phyloP scores from a whole-genome alignment of 2,329 filamentous ascomycete genomes.

The Aspergillus fumigatiaffinis region DNA sequence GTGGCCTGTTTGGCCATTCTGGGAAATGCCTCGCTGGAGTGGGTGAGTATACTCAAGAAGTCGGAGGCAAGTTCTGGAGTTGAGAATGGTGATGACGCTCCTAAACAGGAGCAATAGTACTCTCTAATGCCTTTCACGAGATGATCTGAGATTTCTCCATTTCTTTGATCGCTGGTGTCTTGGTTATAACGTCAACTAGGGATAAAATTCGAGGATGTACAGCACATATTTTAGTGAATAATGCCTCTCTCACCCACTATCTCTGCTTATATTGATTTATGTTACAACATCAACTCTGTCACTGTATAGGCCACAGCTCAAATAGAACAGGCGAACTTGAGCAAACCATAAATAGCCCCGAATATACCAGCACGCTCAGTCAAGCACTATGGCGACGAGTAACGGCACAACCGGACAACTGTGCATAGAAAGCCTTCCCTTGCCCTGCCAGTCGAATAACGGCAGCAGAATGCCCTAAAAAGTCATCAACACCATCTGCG shows the following conservation, averaged over 20 bases:
- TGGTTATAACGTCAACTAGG: neutral
- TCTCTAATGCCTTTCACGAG: neutral
- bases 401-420: too few species aligned
- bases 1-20: neutral
- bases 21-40: slow-evolving; percentile 2
- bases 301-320: too few species aligned
- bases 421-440: too few species aligned
- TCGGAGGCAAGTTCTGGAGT: neutral
- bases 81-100: too few species aligned
- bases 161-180: neutral
- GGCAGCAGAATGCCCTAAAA: too few species aligned
- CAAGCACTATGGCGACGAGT: too few species aligned
- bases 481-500: too few species aligned
- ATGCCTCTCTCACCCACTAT: neutral
- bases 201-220: neutral
- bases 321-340: too few species aligned
- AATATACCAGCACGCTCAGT: too few species aligned
- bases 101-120: neutral
- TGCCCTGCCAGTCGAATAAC: too few species aligned
- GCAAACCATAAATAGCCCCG: too few species aligned
- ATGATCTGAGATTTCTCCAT: neutral
- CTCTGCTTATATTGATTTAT: neutral
- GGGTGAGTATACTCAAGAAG: slow-evolving; percentile 1
- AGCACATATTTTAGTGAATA: neutral
- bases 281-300: too few species aligned